phyloP scores from a whole-genome alignment of 2,329 filamentous ascomycete genomes.

The Davidsoniella neocaledoniae region DNA sequence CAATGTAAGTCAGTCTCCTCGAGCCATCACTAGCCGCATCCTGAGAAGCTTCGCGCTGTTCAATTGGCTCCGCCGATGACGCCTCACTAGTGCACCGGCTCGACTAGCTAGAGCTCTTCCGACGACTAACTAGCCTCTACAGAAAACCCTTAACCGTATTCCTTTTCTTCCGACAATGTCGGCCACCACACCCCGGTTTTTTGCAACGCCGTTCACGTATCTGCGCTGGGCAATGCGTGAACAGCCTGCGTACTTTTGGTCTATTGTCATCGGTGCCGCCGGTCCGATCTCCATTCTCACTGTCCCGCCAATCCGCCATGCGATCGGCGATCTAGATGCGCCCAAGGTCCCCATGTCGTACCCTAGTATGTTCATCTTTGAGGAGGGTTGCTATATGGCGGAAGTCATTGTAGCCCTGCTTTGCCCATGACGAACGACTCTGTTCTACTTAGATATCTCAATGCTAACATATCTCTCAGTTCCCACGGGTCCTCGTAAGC shows the following conservation, averaged over 20 bases:
- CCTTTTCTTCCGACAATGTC: constrained; percentile 33
- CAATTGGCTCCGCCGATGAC: neutral
- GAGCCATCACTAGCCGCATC: neutral
- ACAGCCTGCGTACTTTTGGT: constrained; percentile 85
- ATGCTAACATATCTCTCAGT: constrained; percentile 25
- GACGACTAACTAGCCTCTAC: no score
- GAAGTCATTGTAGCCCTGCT: neutral
- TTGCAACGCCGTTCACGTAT: constrained; percentile 67
- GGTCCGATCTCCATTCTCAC: constrained; percentile 56
- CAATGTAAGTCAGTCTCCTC: no score
- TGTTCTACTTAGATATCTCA: neutral
- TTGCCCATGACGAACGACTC: neutral
- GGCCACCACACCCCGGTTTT: constrained; percentile 54
- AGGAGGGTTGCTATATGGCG: neutral
- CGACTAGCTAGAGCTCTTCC: neutral
- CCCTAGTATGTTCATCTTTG: constrained; percentile 51
- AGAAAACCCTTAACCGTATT: no score
- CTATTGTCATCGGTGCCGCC: constrained; percentile 52
- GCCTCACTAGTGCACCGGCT: neutral
- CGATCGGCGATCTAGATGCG: constrained; percentile 57
- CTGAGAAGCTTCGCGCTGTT: neutral
- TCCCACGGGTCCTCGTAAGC: constrained; percentile 41
- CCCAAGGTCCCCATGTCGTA: constrained; percentile 73
- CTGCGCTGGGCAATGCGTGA: constrained; percentile 74
- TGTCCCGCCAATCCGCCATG: constrained; percentile 56